Conservation (phyloP, 345 rosid species). For the Moricandia moricandioides region DNA sequence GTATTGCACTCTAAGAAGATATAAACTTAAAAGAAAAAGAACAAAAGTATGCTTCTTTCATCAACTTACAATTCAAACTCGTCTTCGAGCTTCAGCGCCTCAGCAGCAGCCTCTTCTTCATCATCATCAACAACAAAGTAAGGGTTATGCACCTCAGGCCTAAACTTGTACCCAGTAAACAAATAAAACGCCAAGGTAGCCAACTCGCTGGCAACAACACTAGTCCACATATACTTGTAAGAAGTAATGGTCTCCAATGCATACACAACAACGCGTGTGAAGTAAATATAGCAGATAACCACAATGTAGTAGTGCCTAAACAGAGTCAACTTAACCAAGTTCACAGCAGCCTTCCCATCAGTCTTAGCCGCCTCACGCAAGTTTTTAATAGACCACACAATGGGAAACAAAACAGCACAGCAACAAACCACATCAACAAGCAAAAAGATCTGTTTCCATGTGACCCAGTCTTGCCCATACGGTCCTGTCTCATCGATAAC, state of each 20-base stretch:
- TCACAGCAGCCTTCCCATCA: conserved; percentile 93
- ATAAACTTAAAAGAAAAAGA: conserved; percentile 7
- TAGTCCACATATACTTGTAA: conserved; percentile 78
- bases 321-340: conserved; percentile 82
- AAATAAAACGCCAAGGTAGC: conserved; percentile 83
- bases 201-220: conserved; percentile 83
- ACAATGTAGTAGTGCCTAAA: conserved; percentile 96
- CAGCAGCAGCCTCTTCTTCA: conserved; percentile 98
- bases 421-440: conserved; percentile 94
- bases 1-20: conserved; percentile 28
- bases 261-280: conserved; percentile 84
- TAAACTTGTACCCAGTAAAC: conserved; percentile 87
- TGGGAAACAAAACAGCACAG: conserved; percentile 90
- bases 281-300: conserved; percentile 93
- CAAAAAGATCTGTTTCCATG: conserved; percentile 88
- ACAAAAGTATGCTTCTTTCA: neutral
- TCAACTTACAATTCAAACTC: conserved; percentile 72
- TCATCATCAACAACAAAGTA: conserved; percentile 93
- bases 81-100: conserved; percentile 91
- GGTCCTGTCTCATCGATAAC: conserved; percentile 87
- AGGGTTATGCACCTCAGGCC: conserved; percentile 91
- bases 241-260: conserved; percentile 90
- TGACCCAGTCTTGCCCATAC: conserved; percentile 70
- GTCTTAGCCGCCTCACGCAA: conserved; percentile 89
- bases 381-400: conserved; percentile 97